A percentile compares a stretch with the other conserved stretches of the same genome.
These are phyloP conservation scores for Tieghemiomyces parasiticus DNA, from an alignment of 192 early-diverging fungal genomes.

Conservation along the genomic window DNA sequence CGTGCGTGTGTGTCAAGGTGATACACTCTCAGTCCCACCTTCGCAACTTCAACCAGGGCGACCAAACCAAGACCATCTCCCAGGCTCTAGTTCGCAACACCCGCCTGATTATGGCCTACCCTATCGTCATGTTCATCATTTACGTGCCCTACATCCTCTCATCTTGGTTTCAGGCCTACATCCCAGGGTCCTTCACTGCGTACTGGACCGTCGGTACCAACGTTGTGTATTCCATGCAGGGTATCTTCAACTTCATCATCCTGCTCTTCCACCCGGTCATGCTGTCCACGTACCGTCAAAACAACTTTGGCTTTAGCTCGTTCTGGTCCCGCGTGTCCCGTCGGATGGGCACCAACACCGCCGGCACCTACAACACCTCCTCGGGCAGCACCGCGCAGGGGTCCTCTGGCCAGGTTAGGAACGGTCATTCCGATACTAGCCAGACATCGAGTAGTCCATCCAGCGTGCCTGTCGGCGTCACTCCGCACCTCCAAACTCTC, in stretches of 20 bases:
- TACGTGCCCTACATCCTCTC: not conserved
- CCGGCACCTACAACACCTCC: slow-evolving; percentile 3
- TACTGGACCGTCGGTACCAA: not conserved
- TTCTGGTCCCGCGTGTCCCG: slow-evolving; percentile 4
- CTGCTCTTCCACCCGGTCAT: not conserved
- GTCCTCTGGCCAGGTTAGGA: not conserved
- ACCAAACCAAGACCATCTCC: not conserved
- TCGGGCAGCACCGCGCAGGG: not conserved
- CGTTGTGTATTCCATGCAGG: not conserved
- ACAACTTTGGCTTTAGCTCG: slow-evolving; percentile 3
- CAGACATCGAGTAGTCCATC: not conserved
- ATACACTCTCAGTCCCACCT: not conserved
- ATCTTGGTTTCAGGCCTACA: not conserved
- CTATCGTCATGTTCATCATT: not conserved
- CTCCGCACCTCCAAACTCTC: not conserved
- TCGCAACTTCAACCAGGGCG: not conserved
- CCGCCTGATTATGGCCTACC: not conserved
- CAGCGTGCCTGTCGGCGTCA: not conserved
- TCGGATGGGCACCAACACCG: not conserved
- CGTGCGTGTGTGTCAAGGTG: not conserved
- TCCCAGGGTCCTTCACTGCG: not conserved
- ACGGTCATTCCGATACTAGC: not conserved
- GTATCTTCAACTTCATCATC: not conserved
- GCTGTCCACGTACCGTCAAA: not conserved
- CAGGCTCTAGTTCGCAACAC: not conserved